Base-by-base conservation (phyloP, 352 stramenopile species). In the Thraustotheca clavata region DNA sequence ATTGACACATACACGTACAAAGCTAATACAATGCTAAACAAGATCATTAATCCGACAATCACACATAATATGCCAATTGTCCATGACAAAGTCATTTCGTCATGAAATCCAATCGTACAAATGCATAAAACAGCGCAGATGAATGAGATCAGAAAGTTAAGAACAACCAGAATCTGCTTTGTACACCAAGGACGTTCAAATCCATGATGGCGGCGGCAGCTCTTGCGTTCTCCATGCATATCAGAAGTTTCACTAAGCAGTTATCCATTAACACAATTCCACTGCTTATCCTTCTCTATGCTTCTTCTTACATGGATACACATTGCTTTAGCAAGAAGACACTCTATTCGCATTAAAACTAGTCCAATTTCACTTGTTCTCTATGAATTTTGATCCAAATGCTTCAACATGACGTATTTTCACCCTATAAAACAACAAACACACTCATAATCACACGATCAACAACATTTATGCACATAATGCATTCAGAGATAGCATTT, bases 321-420 rank as follows among this genome's bases (percentile, higher is more conserved):
- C n/a, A n/a, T n/a, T n/a, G n/a, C n/a, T n/a, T n/a, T n/a, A n/a
- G n/a, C n/a, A n/a, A n/a, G n/a, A n/a, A n/a, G n/a, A n/a, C n/a
- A n/a, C n/a, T n/a, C n/a, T n/a, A n/a, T n/a, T n/a, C n/a, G n/a
- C n/a, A n/a, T n/a, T n/a, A n/a, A n/a, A n/a, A n/a, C n/a, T n/a
- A n/a, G n/a, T n/a, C n/a, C n/a, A n/a, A n/a, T n/a, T n/a, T n/a
- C n/a, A n/a, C n/a, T n/a, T n/a, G n/a, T n/a, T n/a, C n/a, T n/a
- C n/a, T n/a, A n/a, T n/a, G n/a, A n/a, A n/a, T n/a, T n/a, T n/a
- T n/a, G 83, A 0, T 83, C 85, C 61, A 94, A 70, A 63, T 94
- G 85, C 50, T 92, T 94, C 85, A 90, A 62, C n/a, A 36, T 22
- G n/a, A 47, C 1, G 5, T 36, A n/a, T n/a, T n/a, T n/a, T n/a